Evolutionary conservation across 305 asterid species (phyloP).

Genomic region (Fraxinus dipetala): DNA sequence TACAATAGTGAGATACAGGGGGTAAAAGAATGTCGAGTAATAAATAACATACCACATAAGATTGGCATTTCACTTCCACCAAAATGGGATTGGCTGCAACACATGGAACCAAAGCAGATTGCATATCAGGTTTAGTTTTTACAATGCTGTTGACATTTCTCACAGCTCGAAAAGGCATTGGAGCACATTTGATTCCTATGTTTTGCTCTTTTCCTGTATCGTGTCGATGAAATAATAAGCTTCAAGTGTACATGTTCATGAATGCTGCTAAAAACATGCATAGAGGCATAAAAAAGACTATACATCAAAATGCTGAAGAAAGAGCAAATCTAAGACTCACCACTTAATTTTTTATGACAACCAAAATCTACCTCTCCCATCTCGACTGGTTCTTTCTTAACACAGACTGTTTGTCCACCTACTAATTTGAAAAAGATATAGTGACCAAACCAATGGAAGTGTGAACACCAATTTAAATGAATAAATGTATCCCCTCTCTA

Average conservation of each 20-base stretch:
- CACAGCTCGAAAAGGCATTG: conserved; percentile 10
- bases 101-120: neutral
- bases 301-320: conserved; percentile 9
- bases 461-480: neutral
- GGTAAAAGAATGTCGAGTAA: neutral
- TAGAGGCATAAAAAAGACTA: neutral
- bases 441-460: neutral
- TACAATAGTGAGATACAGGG: neutral
- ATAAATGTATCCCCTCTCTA: neutral
- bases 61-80: conserved; percentile 32
- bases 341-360: neutral
- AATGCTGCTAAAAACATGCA: neutral
- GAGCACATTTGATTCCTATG: neutral
- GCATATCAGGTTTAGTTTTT: conserved; percentile 24
- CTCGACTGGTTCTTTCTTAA: conserved; percentile 23
- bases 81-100: conserved; percentile 13
- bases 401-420: neutral
- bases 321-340: conserved; percentile 15
- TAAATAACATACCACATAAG: conserved; percentile 37
- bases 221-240: conserved; percentile 14
- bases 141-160: conserved; percentile 2
- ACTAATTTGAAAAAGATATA: neutral
- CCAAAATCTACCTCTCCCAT: conserved; percentile 9
- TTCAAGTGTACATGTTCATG: neutral
- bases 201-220: conserved; percentile 26